Evolutionary conservation across 1,284 basidiomycete genomes (phyloP).

Genomic region (Sanguinoderma infundibulare): DNA sequence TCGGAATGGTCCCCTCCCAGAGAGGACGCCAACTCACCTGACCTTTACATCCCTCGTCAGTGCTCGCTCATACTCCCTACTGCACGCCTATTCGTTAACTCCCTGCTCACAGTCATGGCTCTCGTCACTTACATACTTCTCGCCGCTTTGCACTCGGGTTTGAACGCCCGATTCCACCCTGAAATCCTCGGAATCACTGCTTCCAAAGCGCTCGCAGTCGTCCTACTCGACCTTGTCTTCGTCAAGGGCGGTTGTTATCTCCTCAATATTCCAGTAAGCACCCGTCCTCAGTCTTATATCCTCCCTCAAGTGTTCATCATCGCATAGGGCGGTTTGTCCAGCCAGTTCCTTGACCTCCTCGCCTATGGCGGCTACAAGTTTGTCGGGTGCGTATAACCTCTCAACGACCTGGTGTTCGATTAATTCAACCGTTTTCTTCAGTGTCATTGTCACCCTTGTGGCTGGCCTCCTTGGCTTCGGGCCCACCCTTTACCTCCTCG

Average conservation of each 20-base stretch:
- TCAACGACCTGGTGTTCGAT: constrained; percentile 1
- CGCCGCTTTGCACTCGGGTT: constrained; percentile 83
- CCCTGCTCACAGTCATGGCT: constrained; percentile 77
- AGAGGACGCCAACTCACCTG: constrained; percentile 95
- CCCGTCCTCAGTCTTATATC: background rate
- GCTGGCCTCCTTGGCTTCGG: constrained; percentile 65
- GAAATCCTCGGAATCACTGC: constrained; percentile 89
- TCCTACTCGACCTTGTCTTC: constrained; percentile 85
- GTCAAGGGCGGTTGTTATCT: constrained; percentile 93
- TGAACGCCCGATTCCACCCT: constrained; percentile 87
- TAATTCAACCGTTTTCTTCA: constrained; percentile 31
- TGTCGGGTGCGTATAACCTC: constrained; percentile 68
- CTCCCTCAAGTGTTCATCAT: background rate
- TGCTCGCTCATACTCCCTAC: constrained; percentile 15
- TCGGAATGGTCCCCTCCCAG: constrained; percentile 88
- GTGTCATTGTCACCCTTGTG: constrained; percentile 74
- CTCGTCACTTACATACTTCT: constrained; percentile 95
- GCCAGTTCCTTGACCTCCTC: constrained; percentile 73
- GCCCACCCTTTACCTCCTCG: constrained; percentile 66
- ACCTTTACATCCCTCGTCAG: constrained; percentile 95
- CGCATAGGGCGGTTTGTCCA: constrained; percentile 50
- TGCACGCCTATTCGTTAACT: constrained; percentile 4
- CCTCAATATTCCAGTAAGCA: constrained; percentile 38
- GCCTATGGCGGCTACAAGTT: constrained; percentile 98
- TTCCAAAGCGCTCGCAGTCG: constrained; percentile 81